These are phyloP conservation scores for Suhomyces yuchorum DNA, from an alignment of 1,139 yeast genomes.

Conservation along the genomic window DNA sequence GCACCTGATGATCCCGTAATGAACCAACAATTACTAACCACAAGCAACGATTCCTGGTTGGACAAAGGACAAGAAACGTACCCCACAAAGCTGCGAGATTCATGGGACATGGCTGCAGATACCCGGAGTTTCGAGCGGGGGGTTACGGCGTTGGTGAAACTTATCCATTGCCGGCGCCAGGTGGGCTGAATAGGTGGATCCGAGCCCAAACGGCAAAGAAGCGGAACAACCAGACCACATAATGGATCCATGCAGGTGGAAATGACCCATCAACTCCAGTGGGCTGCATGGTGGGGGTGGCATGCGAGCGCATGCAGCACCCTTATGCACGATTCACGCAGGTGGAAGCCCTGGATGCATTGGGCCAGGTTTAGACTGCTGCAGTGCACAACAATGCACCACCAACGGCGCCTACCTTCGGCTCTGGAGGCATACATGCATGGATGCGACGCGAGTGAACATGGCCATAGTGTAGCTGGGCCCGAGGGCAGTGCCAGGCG, in stretches of 20 bases:
- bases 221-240: not conserved
- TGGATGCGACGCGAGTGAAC: too few species aligned
- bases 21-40: not conserved
- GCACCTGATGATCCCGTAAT: not conserved
- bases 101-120: not conserved
- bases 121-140: not conserved
- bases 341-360: not conserved
- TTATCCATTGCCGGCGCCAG: not conserved
- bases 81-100: not conserved
- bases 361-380: not conserved
- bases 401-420: not conserved
- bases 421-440: too few species aligned
- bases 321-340: not conserved
- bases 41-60: not conserved
- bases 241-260: not conserved
- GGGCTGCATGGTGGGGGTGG: not conserved
- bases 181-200: not conserved
- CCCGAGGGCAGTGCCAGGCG: too few species aligned
- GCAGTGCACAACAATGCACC: not conserved
- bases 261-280: not conserved
- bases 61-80: not conserved
- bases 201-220: not conserved
- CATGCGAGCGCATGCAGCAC: not conserved
- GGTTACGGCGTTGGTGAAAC: not conserved
- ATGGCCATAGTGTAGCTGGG: too few species aligned